A percentile compares a stretch with the other conserved stretches of the same genome.
phyloP scores from a whole-genome alignment of 805 yeast genomes.

The Wickerhamomyces bisporus region DNA sequence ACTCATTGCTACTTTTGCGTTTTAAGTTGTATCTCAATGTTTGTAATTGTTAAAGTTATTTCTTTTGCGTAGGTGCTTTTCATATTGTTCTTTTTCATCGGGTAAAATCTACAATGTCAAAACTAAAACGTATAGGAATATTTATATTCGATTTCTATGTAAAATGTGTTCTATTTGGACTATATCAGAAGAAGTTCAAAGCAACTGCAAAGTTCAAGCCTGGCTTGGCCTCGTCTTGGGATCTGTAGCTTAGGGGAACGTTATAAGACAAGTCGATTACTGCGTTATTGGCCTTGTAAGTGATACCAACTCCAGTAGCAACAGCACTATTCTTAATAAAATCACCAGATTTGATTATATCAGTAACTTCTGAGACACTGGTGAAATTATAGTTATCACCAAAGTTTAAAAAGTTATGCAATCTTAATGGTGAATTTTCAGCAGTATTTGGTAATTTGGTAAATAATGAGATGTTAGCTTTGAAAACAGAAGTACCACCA shows the following conservation, averaged over 20 bases:
- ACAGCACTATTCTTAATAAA: constrained; percentile 32
- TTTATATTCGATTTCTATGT: too few relatives aligned
- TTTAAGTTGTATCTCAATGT: too few relatives aligned
- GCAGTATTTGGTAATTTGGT: constrained; percentile 47
- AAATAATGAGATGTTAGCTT: constrained; percentile 44
- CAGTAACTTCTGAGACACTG: constrained; percentile 7
- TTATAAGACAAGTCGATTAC: constrained; percentile 50
- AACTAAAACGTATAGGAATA: too few relatives aligned
- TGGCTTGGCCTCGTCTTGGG: constrained; percentile 41
- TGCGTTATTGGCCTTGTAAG: constrained; percentile 49
- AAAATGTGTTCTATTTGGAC: too few relatives aligned
- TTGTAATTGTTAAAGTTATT: neutral
- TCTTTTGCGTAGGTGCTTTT: too few relatives aligned
- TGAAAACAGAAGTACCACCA: constrained; percentile 55
- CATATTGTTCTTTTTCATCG: too few relatives aligned
- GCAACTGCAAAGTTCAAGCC: constrained; percentile 54
- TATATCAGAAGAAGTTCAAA: constrained; percentile 30
- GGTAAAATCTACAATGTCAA: too few relatives aligned
- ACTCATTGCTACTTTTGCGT: too few relatives aligned
- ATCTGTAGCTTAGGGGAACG: constrained; percentile 44
- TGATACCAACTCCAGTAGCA: constrained; percentile 46
- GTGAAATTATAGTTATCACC: neutral
- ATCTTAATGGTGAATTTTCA: constrained; percentile 42
- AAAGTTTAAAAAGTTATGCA: constrained; percentile 51
- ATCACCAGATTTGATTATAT: constrained; percentile 17